phyloP scores from a whole-genome alignment of 2,329 filamentous ascomycete species.

The Chlorencoelia australis region DNA sequence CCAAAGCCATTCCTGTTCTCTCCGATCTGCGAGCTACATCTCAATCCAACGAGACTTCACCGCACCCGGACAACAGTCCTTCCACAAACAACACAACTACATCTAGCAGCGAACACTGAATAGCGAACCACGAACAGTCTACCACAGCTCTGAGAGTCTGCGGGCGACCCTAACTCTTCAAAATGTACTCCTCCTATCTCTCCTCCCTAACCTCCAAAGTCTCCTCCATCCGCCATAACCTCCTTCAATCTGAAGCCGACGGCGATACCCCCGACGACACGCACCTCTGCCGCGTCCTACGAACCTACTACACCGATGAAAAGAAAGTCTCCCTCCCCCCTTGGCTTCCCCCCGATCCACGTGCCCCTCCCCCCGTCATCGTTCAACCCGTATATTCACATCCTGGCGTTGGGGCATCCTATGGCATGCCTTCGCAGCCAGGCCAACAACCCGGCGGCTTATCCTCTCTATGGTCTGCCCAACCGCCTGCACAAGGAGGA shows the following conservation, averaged over 20 bases:
- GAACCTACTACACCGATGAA: conserved; percentile 76
- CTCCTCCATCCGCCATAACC: conserved; percentile 51
- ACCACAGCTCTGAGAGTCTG: too few species aligned
- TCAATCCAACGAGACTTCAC: too few species aligned
- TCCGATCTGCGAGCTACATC: too few species aligned
- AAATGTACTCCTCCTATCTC: conserved; percentile 67
- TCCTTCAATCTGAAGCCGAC: conserved; percentile 59
- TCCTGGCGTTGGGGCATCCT: conserved; percentile 41
- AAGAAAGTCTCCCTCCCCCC: conserved; percentile 70
- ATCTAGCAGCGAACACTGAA: too few species aligned
- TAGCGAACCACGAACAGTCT: too few species aligned
- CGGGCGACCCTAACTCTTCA: too few species aligned
- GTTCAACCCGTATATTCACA: conserved; percentile 42
- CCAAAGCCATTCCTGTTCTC: too few species aligned
- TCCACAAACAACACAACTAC: not conserved
- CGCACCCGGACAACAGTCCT: not conserved
- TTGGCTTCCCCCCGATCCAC: conserved; percentile 90
- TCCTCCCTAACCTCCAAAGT: conserved; percentile 56
- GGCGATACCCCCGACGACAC: conserved; percentile 81
- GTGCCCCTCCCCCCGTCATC: conserved; percentile 40
- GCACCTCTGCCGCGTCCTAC: conserved; percentile 85
- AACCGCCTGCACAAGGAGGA: conserved; percentile 15
- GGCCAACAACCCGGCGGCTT: conserved; percentile 31
- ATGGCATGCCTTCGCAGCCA: conserved; percentile 37
- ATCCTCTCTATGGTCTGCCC: conserved; percentile 49